These are phyloP conservation scores for Hysterangium stoloniferum DNA, from an alignment of 768 basidiomycete genomes.

Conservation along the genomic window DNA sequence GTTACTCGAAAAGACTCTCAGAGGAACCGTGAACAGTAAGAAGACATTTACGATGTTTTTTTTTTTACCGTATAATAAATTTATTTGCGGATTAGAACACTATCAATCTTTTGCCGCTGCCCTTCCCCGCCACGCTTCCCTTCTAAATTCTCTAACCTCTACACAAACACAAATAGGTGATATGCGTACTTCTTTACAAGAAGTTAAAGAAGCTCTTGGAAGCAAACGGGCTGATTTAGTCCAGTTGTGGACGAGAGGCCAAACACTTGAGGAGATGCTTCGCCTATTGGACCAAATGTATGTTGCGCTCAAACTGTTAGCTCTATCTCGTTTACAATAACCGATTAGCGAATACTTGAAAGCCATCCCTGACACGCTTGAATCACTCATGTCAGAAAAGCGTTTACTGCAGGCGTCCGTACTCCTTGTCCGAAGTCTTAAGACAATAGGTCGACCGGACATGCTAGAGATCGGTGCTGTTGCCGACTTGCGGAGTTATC, in stretches of 20 bases:
- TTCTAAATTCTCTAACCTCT: constrained; percentile 61
- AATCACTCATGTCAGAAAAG: constrained; percentile 94
- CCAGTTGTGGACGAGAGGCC: constrained; percentile 82
- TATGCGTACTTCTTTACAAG: constrained; percentile 62
- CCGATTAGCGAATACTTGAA: constrained; percentile 90
- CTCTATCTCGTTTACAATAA: constrained; percentile 30
- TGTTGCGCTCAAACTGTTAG: constrained; percentile 21
- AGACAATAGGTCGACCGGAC: constrained; percentile 84
- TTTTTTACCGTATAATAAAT: constrained; percentile 12
- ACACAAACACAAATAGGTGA: constrained; percentile 70
- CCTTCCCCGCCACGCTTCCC: constrained; percentile 78
- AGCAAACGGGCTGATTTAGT: constrained; percentile 83
- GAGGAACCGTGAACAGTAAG: constrained; percentile 84
- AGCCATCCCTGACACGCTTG: constrained; percentile 83
- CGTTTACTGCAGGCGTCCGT: constrained; percentile 83
- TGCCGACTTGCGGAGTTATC: constrained; percentile 78
- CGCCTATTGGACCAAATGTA: constrained; percentile 92
- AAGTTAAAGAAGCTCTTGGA: constrained; percentile 72
- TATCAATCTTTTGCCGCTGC: constrained; percentile 95
- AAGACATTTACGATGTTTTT: constrained; percentile 18
- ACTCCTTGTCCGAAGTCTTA: constrained; percentile 79
- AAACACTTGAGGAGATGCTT: constrained; percentile 94
- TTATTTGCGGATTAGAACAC: constrained; percentile 50
- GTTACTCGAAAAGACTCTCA: constrained; percentile 70
- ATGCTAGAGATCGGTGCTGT: constrained; percentile 96